These are phyloP conservation scores for Aquilaria malaccensis DNA, from an alignment of 345 rosid species.

Conservation along the genomic window DNA sequence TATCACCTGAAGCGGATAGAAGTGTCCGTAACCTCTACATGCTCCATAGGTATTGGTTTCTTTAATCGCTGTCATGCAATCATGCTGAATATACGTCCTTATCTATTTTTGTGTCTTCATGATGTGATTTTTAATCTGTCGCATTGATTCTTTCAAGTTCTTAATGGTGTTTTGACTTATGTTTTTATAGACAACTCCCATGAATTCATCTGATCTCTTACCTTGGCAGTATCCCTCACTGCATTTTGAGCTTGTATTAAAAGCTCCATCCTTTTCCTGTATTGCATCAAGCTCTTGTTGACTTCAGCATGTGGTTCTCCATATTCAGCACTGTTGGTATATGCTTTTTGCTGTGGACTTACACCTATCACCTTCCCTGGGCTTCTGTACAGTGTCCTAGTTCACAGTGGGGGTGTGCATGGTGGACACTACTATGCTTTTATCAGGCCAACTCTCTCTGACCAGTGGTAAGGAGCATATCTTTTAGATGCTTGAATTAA, in stretches of 20 bases:
- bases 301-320: too few species aligned
- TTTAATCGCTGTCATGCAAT: neutral
- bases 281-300: too few species aligned
- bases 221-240: too few species aligned
- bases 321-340: too few species aligned
- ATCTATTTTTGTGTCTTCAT: neutral
- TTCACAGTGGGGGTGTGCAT: constrained; percentile 63
- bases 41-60: constrained; percentile 43
- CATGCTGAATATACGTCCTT: neutral
- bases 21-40: constrained; percentile 54
- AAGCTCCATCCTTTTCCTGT: neutral
- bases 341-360: neutral
- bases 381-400: constrained; percentile 39
- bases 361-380: too few species aligned
- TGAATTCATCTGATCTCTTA: too few species aligned
- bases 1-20: constrained; percentile 56
- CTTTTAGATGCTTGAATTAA: neutral
- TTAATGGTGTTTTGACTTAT: neutral
- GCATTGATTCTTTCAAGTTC: neutral
- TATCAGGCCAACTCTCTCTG: constrained; percentile 60
- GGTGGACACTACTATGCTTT: constrained; percentile 72
- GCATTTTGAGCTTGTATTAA: too few species aligned
- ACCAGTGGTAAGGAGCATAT: constrained; percentile 38
- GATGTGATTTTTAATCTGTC: neutral
- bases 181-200: neutral